Conservation (phyloP, 305 asterid genomes). For the Nicotiana rustica region DNA sequence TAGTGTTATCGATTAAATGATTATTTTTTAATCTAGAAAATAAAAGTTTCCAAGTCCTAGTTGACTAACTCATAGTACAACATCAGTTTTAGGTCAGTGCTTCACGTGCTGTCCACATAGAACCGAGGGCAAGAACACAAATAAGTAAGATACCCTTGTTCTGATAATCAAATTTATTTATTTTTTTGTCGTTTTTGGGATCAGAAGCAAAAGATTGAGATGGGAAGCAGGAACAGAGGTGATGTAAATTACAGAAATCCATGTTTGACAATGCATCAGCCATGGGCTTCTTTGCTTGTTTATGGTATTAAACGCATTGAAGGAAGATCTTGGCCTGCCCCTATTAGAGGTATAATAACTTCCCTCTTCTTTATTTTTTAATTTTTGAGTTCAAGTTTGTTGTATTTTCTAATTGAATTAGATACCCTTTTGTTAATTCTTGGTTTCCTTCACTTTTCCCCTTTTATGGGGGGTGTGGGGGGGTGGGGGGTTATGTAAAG, state of each 20-base stretch:
- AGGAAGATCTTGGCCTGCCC: constrained; percentile 98
- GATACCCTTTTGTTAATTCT: not conserved
- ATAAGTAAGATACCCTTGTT: not conserved
- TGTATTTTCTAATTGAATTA: not conserved
- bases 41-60: not conserved
- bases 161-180: not conserved
- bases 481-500: not conserved
- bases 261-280: constrained; percentile 97
- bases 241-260: constrained; percentile 75
- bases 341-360: constrained; percentile 60
- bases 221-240: constrained; percentile 58
- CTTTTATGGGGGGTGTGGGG: not conserved
- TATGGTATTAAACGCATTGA: constrained; percentile 93
- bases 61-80: not conserved
- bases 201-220: constrained; percentile 28
- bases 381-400: not conserved
- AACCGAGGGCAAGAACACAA: not conserved
- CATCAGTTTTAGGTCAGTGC: not conserved
- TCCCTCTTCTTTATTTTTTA: not conserved
- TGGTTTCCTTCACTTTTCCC: not conserved
- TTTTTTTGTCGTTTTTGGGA: too few relatives aligned
- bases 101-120: not conserved
- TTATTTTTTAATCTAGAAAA: too few relatives aligned
- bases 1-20: too few relatives aligned
- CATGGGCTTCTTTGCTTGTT: constrained; percentile 97